Conservation (phyloP, 768 basidiomycete genomes). For the Polyporus arcularius region DNA sequence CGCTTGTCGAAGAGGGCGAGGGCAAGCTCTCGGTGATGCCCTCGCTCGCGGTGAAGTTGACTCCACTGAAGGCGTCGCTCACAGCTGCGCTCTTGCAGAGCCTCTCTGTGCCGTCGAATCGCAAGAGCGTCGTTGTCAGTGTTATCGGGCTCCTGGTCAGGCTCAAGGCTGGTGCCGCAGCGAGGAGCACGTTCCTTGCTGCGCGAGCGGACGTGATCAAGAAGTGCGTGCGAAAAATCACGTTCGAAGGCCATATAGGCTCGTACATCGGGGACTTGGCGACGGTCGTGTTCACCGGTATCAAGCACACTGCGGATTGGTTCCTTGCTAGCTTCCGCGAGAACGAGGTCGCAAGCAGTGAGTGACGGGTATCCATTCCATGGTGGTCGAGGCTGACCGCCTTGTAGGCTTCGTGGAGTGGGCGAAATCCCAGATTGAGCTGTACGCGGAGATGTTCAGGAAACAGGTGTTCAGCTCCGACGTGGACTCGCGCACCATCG, state of each 20-base stretch:
- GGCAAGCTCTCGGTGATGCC: conserved; percentile 59
- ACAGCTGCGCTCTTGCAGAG: conserved; percentile 70
- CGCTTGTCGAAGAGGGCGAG: conserved; percentile 79
- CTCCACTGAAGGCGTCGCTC: conserved; percentile 65
- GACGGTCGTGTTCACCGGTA: conserved; percentile 87
- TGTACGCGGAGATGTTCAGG: conserved; percentile 81
- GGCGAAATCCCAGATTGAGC: conserved; percentile 84
- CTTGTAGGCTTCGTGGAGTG: conserved; percentile 86
- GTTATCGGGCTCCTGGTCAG: conserved; percentile 75
- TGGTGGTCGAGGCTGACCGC: background rate
- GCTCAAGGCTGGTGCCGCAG: conserved; percentile 74
- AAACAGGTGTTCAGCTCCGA: conserved; percentile 91
- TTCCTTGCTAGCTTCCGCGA: conserved; percentile 95
- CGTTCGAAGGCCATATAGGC: conserved; percentile 85
- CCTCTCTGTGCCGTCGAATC: conserved; percentile 73
- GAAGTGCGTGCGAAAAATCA: conserved; percentile 80
- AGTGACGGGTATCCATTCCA: conserved; percentile 26
- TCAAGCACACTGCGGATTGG: conserved; percentile 99
- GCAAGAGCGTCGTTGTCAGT: conserved; percentile 71
- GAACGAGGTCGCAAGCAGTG: conserved; percentile 91
- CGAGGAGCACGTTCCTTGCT: conserved; percentile 79
- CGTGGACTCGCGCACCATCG: conserved; percentile 64
- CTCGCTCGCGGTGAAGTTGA: conserved; percentile 57
- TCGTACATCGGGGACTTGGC: conserved; percentile 87
- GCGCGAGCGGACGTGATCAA: conserved; percentile 77